Base-by-base conservation (phyloP, 306 rosid species). In the Fragaria ananassa region DNA sequence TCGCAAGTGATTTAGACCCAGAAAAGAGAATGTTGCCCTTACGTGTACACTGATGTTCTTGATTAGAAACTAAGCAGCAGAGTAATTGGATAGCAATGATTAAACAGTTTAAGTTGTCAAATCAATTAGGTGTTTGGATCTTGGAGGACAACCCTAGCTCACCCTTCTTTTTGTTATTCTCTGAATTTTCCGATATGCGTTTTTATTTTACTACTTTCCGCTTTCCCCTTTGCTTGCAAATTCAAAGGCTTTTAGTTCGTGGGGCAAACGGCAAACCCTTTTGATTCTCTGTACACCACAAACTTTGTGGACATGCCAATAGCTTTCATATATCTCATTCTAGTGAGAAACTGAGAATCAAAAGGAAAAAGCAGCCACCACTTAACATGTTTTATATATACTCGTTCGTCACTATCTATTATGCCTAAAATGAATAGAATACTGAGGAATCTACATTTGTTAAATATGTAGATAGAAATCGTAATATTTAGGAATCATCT, bases 91-190 rank as follows among this genome's bases (percentile, higher is more conserved):
- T 9, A 37, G 19, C 75, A 64, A 68, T 57, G 53, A 78, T 83
- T 67, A 72, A 44, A 74, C 60, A n/a, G 25, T 19, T 58, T 25
- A 23, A 58, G 17, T 79, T 84, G 80, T 80, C 78, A 75, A 39
- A 42, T 77, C 69, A 34, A 14, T 46, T 4, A 70, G 63, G 83
- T 80, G 88, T 80, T 84, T 70, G 92, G 82, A 87, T 84, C 82
- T 91, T 70, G 66, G 85, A 87, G 82, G 83, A 87, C 89, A 89
- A 64, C 62, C 72, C 76, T 83, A 75, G 58, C 64, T 77, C 81
- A 69, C n/a, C 78, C 69, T 64, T 64, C 69, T 3, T 64, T 64
- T 17, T 15, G 45, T 31, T 64, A 64, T 64, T 64, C 69, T 64
- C 69, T 18, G 45, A 31, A 35, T 64, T 83, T 74, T 81, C 82